phyloP scores from a whole-genome alignment of 2,329 filamentous ascomycete species.

The Zasmidium citrigriseum region DNA sequence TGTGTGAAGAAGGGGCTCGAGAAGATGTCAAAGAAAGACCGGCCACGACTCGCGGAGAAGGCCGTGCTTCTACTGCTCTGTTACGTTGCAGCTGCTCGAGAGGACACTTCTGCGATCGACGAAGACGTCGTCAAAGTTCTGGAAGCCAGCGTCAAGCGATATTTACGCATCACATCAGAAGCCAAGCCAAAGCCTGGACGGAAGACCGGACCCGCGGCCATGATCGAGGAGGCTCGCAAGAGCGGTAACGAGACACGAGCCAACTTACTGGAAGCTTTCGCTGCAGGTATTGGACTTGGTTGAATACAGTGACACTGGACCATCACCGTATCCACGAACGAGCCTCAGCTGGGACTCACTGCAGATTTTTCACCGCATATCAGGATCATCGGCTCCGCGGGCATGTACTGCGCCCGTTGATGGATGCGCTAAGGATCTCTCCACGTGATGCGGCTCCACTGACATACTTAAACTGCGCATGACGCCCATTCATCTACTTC shows the following conservation, averaged over 20 bases:
- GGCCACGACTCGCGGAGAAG: constrained; percentile 44
- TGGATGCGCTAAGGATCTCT: no score
- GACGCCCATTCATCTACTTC: no score
- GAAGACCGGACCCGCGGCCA: background rate
- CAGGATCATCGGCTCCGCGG: no score
- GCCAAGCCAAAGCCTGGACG: constrained; percentile 5
- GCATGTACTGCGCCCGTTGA: no score
- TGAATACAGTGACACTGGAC: no score
- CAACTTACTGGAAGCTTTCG: background rate
- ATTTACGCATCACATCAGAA: constrained; percentile 18
- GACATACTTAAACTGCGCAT: no score
- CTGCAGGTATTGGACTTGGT: background rate
- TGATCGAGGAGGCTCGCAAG: constrained; percentile 2
- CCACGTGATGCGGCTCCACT: no score
- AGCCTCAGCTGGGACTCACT: no score
- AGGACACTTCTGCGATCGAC: constrained; percentile 42
- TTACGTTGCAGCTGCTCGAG: constrained; percentile 44
- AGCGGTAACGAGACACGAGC: background rate
- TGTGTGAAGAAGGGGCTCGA: constrained; percentile 53
- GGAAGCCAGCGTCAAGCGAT: constrained; percentile 39
- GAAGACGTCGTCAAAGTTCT: constrained; percentile 56
- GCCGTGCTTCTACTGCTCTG: constrained; percentile 53
- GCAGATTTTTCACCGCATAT: no score
- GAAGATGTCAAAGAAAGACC: constrained; percentile 35
- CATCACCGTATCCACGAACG: no score